Evolutionary conservation across 768 basidiomycete species (phyloP).

Genomic region (Auricularia sp.): DNA sequence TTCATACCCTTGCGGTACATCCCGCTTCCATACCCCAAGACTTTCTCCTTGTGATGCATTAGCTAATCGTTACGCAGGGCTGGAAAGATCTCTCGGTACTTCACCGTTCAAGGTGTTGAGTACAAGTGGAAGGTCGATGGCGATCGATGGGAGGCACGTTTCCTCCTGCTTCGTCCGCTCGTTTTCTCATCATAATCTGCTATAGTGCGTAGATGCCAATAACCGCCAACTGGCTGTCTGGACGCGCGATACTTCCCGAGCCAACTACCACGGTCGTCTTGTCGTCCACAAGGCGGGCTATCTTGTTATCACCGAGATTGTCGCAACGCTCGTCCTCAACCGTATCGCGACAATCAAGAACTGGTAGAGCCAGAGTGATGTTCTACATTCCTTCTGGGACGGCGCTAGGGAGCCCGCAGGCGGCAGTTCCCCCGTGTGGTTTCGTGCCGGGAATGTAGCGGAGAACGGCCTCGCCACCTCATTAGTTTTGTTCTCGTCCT

Average conservation of each 20-base stretch:
- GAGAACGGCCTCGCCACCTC: no score
- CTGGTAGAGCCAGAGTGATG: slow-evolving; percentile 30
- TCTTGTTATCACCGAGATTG: slow-evolving; percentile 59
- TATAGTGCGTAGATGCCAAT: slow-evolving; percentile 55
- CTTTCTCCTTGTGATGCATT: no score
- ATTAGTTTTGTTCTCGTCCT: no score
- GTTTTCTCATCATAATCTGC: background rate
- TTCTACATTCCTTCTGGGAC: background rate
- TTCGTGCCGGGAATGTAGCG: background rate
- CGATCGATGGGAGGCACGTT: slow-evolving; percentile 10
- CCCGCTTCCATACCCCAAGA: no score
- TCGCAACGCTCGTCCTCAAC: slow-evolving; percentile 65
- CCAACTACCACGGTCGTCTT: slow-evolving; percentile 49
- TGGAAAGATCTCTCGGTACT: slow-evolving; percentile 45
- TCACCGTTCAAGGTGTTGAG: slow-evolving; percentile 56
- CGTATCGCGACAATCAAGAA: slow-evolving; percentile 53
- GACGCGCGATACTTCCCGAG: slow-evolving; percentile 37
- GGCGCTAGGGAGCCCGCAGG: background rate
- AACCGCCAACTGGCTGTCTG: slow-evolving; percentile 49
- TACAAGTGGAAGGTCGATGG: slow-evolving; percentile 58
- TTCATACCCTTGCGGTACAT: no score
- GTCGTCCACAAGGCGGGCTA: slow-evolving; percentile 50
- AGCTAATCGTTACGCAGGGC: background rate
- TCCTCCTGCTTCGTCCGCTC: background rate
- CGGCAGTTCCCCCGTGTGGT: background rate